phyloP scores from a whole-genome alignment of 2,329 filamentous ascomycete genomes.

The Colletotrichum phormii region DNA sequence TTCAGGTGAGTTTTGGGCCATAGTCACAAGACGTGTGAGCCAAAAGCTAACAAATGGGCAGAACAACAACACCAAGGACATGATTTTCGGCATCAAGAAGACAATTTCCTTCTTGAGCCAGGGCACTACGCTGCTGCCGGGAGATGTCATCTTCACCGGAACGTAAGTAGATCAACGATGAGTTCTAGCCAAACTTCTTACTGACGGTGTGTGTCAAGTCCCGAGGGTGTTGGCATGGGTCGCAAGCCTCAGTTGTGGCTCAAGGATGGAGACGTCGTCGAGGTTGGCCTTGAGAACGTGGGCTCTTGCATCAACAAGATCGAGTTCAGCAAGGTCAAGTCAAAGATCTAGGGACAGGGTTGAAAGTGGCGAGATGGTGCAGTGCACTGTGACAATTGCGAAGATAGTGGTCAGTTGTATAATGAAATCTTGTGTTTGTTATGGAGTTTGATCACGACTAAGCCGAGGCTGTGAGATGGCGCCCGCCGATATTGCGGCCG shows the following conservation, averaged over 20 bases:
- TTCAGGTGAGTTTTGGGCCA: conserved; percentile 57
- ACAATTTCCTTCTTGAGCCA: conserved; percentile 70
- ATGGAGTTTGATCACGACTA: neutral
- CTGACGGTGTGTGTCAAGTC: conserved; percentile 53
- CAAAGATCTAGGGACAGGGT: conserved; percentile 39
- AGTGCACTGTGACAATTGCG: too few relatives aligned
- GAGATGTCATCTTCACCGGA: conserved; percentile 75
- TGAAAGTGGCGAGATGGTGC: neutral
- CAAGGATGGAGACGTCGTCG: conserved; percentile 76
- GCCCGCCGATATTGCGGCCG: neutral
- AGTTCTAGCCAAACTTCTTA: neutral
- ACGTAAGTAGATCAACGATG: conserved; percentile 55
- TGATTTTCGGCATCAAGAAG: conserved; percentile 72
- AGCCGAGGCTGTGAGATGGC: neutral
- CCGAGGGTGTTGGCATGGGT: conserved; percentile 78
- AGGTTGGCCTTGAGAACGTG: conserved; percentile 75
- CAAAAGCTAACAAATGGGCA: conserved; percentile 38
- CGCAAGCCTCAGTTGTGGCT: conserved; percentile 75
- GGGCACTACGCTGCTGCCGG: conserved; percentile 72
- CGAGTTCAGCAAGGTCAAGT: conserved; percentile 44
- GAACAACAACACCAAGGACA: conserved; percentile 68
- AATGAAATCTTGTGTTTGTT: neutral
- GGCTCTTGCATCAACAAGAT: conserved; percentile 68
- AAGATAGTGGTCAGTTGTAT: neutral
- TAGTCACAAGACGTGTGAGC: neutral